phyloP scores from a whole-genome alignment of 164 flowering plant species.

The Malania oleifera region DNA sequence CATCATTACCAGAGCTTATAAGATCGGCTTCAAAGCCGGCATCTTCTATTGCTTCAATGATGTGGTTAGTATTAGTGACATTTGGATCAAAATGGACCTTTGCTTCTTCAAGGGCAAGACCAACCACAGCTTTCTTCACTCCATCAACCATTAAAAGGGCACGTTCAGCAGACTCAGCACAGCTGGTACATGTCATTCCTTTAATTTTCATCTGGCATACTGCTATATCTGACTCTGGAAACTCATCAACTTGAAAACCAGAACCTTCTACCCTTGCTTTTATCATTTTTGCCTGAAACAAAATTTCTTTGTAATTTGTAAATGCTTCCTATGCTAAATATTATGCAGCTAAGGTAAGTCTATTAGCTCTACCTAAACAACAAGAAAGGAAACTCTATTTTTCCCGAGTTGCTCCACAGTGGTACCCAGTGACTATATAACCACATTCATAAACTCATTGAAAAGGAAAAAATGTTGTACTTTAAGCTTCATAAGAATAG shows the following conservation, averaged over 20 bases:
- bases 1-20: constrained; percentile 63
- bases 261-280: constrained; percentile 65
- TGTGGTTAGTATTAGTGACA: constrained; percentile 35
- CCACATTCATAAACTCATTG: too few relatives aligned
- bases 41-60: constrained; percentile 69
- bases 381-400: too few relatives aligned
- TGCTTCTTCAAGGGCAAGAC: constrained; percentile 89
- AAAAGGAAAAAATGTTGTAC: too few relatives aligned
- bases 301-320: neutral
- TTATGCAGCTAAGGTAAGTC: too few relatives aligned
- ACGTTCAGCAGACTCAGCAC: constrained; percentile 79
- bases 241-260: constrained; percentile 61
- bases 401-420: too few relatives aligned
- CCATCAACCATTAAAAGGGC: constrained; percentile 67
- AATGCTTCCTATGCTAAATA: too few relatives aligned
- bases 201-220: constrained; percentile 72
- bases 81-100: constrained; percentile 78
- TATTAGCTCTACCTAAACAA: too few relatives aligned
- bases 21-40: constrained; percentile 90
- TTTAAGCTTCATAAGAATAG: too few relatives aligned
- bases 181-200: constrained; percentile 95
- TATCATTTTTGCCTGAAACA: constrained; percentile 51
- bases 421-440: too few relatives aligned
- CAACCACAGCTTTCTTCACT: constrained; percentile 81
- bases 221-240: constrained; percentile 72